Percentiles rank a stretch among this genome's conserved stretches.
Conservation (phyloP, 257 asterid genomes). For the Echites panduratus region DNA sequence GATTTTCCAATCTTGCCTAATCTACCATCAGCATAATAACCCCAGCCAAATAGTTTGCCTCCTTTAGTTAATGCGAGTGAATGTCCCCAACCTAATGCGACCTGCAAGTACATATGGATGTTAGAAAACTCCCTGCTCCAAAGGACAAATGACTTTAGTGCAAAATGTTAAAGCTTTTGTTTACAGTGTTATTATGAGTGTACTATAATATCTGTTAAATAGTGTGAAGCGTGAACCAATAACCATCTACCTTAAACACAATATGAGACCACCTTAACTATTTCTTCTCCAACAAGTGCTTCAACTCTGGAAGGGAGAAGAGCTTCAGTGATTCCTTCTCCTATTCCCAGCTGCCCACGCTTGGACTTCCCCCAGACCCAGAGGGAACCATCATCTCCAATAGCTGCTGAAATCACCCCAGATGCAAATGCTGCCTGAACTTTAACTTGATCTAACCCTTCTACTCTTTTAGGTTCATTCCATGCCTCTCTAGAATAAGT, state of each 20-base stretch:
- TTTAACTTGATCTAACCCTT: slow-evolving; percentile 57
- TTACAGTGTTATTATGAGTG: neutral
- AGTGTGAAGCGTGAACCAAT: neutral
- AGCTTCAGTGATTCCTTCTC: slow-evolving; percentile 51
- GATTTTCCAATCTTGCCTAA: slow-evolving; percentile 61
- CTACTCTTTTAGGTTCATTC: slow-evolving; percentile 65
- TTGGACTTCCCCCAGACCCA: slow-evolving; percentile 99
- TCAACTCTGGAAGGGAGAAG: slow-evolving; percentile 59
- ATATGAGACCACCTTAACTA: slow-evolving; percentile 70
- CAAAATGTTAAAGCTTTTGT: neutral
- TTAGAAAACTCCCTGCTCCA: neutral
- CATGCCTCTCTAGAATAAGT: slow-evolving; percentile 52
- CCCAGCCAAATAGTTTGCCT: slow-evolving; percentile 95
- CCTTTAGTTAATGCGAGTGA: slow-evolving; percentile 72
- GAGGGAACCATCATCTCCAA: slow-evolving; percentile 79
- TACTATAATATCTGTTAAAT: neutral
- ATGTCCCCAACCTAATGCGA: slow-evolving; percentile 96
- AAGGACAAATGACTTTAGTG: neutral
- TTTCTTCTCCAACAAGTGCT: slow-evolving; percentile 61
- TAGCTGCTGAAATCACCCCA: slow-evolving; percentile 71
- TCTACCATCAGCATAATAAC: slow-evolving; percentile 95
- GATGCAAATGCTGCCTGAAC: slow-evolving; percentile 68
- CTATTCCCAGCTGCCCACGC: slow-evolving; percentile 91
- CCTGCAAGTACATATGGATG: slow-evolving; percentile 39
- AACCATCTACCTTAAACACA: slow-evolving; percentile 49